Evolutionary conservation across 2,329 filamentous ascomycete species (phyloP).

Genomic region (Botryosphaeria dothidea): DNA sequence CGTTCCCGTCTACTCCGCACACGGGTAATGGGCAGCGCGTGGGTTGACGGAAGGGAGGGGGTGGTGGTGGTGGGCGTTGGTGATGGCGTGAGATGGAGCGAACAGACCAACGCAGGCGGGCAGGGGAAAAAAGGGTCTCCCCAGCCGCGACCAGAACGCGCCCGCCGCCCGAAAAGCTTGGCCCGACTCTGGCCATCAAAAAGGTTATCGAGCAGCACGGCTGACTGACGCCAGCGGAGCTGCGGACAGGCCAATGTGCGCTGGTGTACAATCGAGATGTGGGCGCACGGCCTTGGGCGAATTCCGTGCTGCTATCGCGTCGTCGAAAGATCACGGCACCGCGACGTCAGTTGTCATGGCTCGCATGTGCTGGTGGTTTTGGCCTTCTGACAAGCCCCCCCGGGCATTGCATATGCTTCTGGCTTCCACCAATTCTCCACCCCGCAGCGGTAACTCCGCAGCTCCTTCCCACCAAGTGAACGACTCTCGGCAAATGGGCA

Average conservation of each 20-base stretch:
- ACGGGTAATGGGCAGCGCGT: not conserved
- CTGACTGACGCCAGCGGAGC: not conserved
- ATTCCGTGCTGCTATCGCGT: not conserved
- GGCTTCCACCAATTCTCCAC: not conserved
- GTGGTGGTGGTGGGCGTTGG: not conserved
- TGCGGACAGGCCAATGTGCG: not conserved
- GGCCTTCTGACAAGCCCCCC: not conserved
- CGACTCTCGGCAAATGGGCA: not conserved
- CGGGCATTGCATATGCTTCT: not conserved
- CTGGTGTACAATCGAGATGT: not conserved
- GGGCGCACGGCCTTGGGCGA: not conserved
- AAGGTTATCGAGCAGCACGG: not conserved
- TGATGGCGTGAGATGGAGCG: slow-evolving; percentile 6
- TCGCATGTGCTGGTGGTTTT: not conserved
- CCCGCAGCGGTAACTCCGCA: not conserved
- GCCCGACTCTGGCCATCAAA: not conserved
- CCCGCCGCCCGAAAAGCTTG: not conserved
- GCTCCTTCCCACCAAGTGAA: not conserved
- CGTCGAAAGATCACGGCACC: slow-evolving; percentile 11
- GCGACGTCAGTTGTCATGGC: not conserved
- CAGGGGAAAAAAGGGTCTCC: not conserved
- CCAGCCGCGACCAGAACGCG: not conserved
- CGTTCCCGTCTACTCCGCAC: slow-evolving; percentile 7
- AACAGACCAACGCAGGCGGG: not conserved
- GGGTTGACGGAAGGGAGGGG: not conserved